Percentiles rank a stretch among this genome's conserved stretches.
phyloP scores from a whole-genome alignment of 2,329 filamentous ascomycete species.

The Fusarium subtropicale region DNA sequence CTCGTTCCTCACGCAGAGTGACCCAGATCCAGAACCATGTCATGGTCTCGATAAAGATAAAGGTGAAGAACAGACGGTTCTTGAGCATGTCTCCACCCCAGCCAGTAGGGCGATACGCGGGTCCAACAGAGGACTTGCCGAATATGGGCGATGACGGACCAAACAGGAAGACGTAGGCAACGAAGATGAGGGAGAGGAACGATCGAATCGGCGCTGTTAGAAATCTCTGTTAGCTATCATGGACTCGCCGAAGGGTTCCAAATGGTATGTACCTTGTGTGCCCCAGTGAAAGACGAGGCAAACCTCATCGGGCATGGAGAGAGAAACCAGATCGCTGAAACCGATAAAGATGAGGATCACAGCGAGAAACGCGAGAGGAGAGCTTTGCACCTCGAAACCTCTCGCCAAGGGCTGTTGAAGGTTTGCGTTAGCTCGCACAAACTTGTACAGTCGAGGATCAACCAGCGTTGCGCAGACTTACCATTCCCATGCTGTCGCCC shows the following conservation, averaged over 20 bases:
- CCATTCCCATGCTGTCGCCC: constrained; percentile 85
- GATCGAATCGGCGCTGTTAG: constrained; percentile 72
- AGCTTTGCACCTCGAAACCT: constrained; percentile 74
- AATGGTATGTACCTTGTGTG: constrained; percentile 66
- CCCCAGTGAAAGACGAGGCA: constrained; percentile 73
- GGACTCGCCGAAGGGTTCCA: constrained; percentile 32
- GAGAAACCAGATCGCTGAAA: constrained; percentile 72
- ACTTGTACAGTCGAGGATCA: not conserved
- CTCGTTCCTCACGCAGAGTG: constrained; percentile 74
- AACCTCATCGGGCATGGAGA: constrained; percentile 76
- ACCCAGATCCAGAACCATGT: constrained; percentile 90
- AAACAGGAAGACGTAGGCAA: constrained; percentile 74
- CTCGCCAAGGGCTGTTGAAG: constrained; percentile 60
- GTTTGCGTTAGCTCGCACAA: constrained; percentile 5
- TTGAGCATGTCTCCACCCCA: constrained; percentile 76
- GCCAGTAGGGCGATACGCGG: constrained; percentile 53
- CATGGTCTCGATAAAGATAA: constrained; percentile 84
- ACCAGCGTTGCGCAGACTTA: constrained; percentile 57
- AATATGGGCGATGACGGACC: constrained; percentile 63
- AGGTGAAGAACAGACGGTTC: constrained; percentile 87
- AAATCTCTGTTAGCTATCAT: constrained; percentile 37
- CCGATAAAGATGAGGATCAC: constrained; percentile 72
- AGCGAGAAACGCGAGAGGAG: constrained; percentile 80
- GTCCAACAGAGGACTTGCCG: constrained; percentile 44
- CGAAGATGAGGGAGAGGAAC: constrained; percentile 69